phyloP scores from a whole-genome alignment of 495 filamentous ascomycete species.

The Mytilinidion resinicola region DNA sequence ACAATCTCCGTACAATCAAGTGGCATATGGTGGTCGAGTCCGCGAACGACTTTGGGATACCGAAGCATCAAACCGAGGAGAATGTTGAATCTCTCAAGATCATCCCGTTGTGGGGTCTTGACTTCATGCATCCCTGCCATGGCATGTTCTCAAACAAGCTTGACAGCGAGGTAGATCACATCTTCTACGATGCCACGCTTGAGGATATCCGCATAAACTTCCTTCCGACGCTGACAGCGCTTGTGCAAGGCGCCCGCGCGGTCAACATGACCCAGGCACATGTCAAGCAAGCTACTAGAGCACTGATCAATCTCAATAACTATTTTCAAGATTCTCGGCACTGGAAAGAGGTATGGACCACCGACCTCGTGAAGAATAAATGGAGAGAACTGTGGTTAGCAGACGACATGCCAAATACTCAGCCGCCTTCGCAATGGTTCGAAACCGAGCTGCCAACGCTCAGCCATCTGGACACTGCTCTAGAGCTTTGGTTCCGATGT shows the following conservation, averaged over 20 bases:
- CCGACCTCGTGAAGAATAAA: conserved; percentile 51
- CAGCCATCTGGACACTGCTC: conserved; percentile 48
- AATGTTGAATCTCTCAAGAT: conserved; percentile 60
- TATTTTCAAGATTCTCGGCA: conserved; percentile 56
- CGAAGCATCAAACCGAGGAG: conserved; percentile 60
- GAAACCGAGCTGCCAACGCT: conserved; percentile 55
- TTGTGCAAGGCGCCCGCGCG: conserved; percentile 54
- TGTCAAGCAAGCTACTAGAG: conserved; percentile 51
- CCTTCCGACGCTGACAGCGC: conserved; percentile 53
- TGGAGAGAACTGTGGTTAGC: conserved; percentile 58
- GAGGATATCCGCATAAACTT: conserved; percentile 56
- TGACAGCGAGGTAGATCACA: conserved; percentile 54
- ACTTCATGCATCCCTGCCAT: conserved; percentile 57
- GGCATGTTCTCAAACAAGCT: conserved; percentile 58
- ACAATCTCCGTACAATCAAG: conserved; percentile 53
- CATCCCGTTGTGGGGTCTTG: conserved; percentile 62
- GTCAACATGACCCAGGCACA: conserved; percentile 45
- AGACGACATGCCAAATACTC: conserved; percentile 50
- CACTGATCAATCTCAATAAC: conserved; percentile 54
- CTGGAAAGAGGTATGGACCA: conserved; percentile 60
- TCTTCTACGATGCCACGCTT: conserved; percentile 46
- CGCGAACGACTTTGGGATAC: conserved; percentile 59
- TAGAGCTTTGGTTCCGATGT: conserved; percentile 59
- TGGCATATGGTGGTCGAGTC: conserved; percentile 64
- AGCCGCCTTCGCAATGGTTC: conserved; percentile 49